A percentile compares a stretch with the other conserved stretches of the same genome.
Evolutionary conservation across 768 basidiomycete genomes (phyloP).

Genomic region (Lentinula boryana): DNA sequence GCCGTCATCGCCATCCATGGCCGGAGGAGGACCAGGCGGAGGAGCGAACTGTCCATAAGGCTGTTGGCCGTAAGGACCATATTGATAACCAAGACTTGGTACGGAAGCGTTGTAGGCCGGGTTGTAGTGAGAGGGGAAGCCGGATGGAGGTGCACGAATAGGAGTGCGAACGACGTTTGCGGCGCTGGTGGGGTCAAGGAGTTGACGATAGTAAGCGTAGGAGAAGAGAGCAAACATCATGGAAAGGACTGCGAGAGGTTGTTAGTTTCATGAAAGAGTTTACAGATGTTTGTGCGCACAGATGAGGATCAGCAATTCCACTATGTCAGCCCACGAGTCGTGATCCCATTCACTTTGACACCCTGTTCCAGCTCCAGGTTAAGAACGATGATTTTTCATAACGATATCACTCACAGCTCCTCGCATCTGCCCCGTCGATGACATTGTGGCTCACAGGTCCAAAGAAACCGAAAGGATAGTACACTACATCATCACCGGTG

Average conservation of each 20-base stretch:
- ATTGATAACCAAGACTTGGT: conserved; percentile 23
- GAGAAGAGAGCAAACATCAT: conserved; percentile 59
- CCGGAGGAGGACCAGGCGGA: conserved; percentile 45
- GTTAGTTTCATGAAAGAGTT: neutral
- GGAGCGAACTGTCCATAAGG: conserved; percentile 32
- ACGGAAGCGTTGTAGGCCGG: conserved; percentile 45
- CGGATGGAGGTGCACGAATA: conserved; percentile 28
- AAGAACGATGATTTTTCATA: neutral
- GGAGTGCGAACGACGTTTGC: conserved; percentile 47
- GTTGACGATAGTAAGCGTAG: conserved; percentile 71
- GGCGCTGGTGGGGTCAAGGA: conserved; percentile 58
- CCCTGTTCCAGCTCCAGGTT: conserved; percentile 33
- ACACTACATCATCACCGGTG: conserved; percentile 22
- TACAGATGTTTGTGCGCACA: conserved; percentile 33
- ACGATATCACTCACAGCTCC: conserved; percentile 32
- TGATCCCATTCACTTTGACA: conserved; percentile 56
- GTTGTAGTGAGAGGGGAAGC: conserved; percentile 48
- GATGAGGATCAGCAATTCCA: conserved; percentile 53
- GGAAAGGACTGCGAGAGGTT: conserved; percentile 39
- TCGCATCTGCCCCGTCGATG: conserved; percentile 34
- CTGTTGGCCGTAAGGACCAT: conserved; percentile 17
- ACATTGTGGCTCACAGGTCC: conserved; percentile 31
- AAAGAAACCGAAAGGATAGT: conserved; percentile 47
- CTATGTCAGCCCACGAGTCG: conserved; percentile 64
- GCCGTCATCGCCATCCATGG: conserved; percentile 23